Base-by-base conservation (phyloP, 192 early-diverging fungal genomes). In the Umbelopsis isabellina region DNA sequence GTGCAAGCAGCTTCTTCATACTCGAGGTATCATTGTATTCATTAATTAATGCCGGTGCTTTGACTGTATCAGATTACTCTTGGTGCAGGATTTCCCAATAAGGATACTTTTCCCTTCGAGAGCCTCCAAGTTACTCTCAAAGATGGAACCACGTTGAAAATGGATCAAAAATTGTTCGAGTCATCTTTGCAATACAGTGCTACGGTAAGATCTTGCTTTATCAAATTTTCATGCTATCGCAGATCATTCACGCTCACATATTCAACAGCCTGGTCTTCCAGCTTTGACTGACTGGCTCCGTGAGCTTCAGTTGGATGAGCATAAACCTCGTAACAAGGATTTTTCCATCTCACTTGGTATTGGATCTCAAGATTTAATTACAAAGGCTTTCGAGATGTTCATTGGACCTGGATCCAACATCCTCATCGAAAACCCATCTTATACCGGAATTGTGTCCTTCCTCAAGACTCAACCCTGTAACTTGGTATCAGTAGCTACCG, bases 31-130 rank as follows among this genome's bases (percentile, higher is more conserved):
- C 41, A 44, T 15, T 64, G 6, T 69, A 37, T 23, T 46, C 21
- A 58, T 33, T 46, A 33, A 30, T 12, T 49, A n/a, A 61, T 23
- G 0, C 18, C 6, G 49, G 20, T 21, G 23, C 12, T 23, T 52
- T 12, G 11, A 23, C 21, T 25, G 3, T 35, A 11, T 37, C 37
- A 86, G 84, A 84, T 93, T 51, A 90, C 90, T 41, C 81, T 93
- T 1, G 90, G 90, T 11, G 90, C 88, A 2, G 92, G 92, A 1
- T 79, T 88, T 45, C 92, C 91, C 5, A 90, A 91, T 64, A 80
- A 85, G 0, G 71, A 65, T 25, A 88, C 90, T 7, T 92, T 91
- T 65, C 90, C 91, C 10, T 87, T 91, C 65, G 83, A 74, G 8
- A 76, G 79, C 12, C 77, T 93, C 30, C 76, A 66, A 20, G 75